Evolutionary conservation across 495 filamentous ascomycete genomes (phyloP).

Genomic region (Neohortaea acidophila): DNA sequence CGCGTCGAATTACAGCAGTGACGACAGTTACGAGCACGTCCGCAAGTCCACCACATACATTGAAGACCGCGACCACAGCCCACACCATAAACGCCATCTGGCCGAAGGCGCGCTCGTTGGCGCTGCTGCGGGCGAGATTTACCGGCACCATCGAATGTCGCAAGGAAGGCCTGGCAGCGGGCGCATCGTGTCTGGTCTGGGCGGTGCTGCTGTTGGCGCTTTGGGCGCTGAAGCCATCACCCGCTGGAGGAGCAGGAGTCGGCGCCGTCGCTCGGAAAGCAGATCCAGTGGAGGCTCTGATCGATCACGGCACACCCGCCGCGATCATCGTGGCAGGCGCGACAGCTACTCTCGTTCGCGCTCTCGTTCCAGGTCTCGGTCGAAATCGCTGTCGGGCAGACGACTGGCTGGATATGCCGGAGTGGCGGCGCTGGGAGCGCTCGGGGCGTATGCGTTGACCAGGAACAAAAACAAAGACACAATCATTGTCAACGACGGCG

Average conservation of each 20-base stretch:
- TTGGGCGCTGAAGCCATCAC: conserved; percentile 63
- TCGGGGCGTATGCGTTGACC: conserved; percentile 59
- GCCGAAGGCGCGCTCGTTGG: conserved; percentile 75
- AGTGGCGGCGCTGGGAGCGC: conserved; percentile 67
- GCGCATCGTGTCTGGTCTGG: conserved; percentile 58
- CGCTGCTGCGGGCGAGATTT: conserved; percentile 55
- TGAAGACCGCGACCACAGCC: conserved; percentile 24
- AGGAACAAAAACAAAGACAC: conserved; percentile 47
- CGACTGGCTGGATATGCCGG: conserved; percentile 57
- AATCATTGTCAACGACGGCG: conserved; percentile 34
- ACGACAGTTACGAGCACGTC: conserved; percentile 23
- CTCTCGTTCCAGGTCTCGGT: conserved; percentile 37
- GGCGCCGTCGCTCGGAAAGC: conserved; percentile 22
- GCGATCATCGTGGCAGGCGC: conserved; percentile 6
- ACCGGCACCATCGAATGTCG: conserved; percentile 51
- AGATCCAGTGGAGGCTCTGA: conserved; percentile 18
- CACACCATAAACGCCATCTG: conserved; percentile 62
- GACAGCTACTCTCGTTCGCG: conserved; percentile 8
- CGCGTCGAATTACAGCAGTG: conserved; percentile 35
- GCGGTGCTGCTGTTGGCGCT: conserved; percentile 68
- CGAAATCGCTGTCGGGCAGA: conserved; percentile 24
- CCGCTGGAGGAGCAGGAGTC: conserved; percentile 47
- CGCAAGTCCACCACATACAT: conserved; percentile 9
- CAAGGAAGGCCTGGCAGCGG: conserved; percentile 43
- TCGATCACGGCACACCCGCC: neutral